Evolutionary conservation across 2,329 filamentous ascomycete genomes (phyloP), one percentile per base, ranked within the genome.

Genomic region (Didymella segeticola): DNA sequence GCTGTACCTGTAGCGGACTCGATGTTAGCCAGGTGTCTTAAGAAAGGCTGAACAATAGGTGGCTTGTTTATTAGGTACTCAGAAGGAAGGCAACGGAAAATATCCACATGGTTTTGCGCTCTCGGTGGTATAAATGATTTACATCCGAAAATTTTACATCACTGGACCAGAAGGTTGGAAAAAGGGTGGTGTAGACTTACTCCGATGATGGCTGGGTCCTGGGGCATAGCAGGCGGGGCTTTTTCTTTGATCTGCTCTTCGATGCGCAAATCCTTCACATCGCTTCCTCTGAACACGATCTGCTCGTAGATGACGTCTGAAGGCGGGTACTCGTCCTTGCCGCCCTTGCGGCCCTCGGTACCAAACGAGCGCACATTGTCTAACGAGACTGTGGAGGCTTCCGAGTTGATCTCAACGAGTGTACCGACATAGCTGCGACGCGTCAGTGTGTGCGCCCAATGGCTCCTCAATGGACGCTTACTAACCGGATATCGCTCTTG

Each of bases 21-120:
- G 31, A 48, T 53, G 57, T 72, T 54, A 74, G 70, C 64, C 42
- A 58, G 43, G 11, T 42, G n/a, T 41, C 29, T 48, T 33, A 46
- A 29, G 30, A 55, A 20, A 34, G 26, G 36, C 29, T 41, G 37
- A 39, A 51, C 22, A 41, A 60, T 43, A 41, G 54, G 43, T 15
- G 49, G 52, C 19, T 27, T 51, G 41, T 45, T 37, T 47, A 27
- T 23, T 48, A 58, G 57, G 53, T 67, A 62, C 87, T 96, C 92
- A 97, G 92, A 96, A 97, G 93, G 93, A 97, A 97, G 93, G 92
- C 93, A 97, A 96, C 93, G 92, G 93, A 96, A 68, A 88, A 88
- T 86, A 79, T 96, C 93, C 88, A 96, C 93, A 96, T 81, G 84
- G 84, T 82, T 89, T 91, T 96, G 92, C 92, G 91, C 91, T 89